These are phyloP conservation scores for Ophiorrhiza pumila DNA, from an alignment of 257 asterid genomes.

Conservation along the genomic window DNA sequence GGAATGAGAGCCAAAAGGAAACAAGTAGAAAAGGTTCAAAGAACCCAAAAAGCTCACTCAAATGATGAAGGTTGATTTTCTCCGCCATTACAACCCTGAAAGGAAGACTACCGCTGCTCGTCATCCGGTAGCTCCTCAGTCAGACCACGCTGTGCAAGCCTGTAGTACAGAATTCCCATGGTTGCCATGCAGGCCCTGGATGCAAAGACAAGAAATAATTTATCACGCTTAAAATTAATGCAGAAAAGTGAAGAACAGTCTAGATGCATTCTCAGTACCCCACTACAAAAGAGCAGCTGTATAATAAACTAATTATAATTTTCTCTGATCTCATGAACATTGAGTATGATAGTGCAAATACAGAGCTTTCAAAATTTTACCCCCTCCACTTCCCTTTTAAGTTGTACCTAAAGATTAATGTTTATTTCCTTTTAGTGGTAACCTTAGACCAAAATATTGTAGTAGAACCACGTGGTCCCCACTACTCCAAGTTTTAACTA, in stretches of 20 bases:
- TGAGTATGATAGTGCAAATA: neutral
- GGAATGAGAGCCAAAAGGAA: neutral
- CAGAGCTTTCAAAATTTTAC: neutral
- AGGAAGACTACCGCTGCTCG: slow-evolving; percentile 34
- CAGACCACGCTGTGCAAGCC: slow-evolving; percentile 68
- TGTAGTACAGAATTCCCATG: slow-evolving; percentile 87
- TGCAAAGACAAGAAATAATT: slow-evolving; percentile 3
- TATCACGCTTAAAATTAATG: slow-evolving; percentile 11
- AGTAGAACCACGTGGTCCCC: too few species aligned
- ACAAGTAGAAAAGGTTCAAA: slow-evolving; percentile 2
- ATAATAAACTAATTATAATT: neutral
- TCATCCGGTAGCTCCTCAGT: slow-evolving; percentile 52
- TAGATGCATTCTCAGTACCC: neutral
- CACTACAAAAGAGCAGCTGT: neutral
- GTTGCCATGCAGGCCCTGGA: slow-evolving; percentile 98
- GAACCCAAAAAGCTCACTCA: slow-evolving; percentile 10
- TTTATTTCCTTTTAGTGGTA: neutral
- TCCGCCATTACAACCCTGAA: neutral
- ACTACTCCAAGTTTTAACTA: too few species aligned
- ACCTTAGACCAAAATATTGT: neutral
- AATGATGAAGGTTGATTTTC: neutral
- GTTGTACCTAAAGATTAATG: neutral
- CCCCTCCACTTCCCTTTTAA: neutral
- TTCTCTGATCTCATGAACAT: neutral
- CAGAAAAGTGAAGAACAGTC: neutral